Base-by-base conservation (phyloP, 768 basidiomycete species). In the Filobasidium floriforme region DNA sequence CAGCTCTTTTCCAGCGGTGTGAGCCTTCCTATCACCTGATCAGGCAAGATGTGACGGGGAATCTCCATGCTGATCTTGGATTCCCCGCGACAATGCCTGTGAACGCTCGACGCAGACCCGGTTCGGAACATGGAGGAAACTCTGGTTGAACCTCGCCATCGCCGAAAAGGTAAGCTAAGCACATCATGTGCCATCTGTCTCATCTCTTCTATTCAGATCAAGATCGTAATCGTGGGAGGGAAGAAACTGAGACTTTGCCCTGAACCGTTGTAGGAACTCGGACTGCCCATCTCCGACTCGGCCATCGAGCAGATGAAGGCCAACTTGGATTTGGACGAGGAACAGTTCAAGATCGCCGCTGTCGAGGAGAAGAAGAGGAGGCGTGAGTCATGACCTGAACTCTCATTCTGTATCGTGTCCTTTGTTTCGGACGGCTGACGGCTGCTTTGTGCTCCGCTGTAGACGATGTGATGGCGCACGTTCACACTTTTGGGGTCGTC, bases 381-480 rank as follows among this genome's bases (percentile, higher is more conserved):
- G 14, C 96, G 76, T 77, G 62, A 68, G 76, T 71, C 57, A n/a
- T n/a, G n/a, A n/a, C n/a, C n/a, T n/a, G n/a, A n/a, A n/a, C n/a
- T n/a, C n/a, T n/a, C n/a, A n/a, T n/a, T n/a, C n/a, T n/a, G n/a
- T n/a, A n/a, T n/a, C n/a, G n/a, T n/a, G n/a, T n/a, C n/a, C n/a
- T n/a, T n/a, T n/a, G n/a, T n/a, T n/a, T n/a, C n/a, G 14, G 41
- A 15, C 26, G 22, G 26, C 18, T 61, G 11, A 26, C 29, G 54
- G 26, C 54, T 2, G 22, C 2, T 15, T 15, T 26, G 24, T 24
- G 26, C n/a, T n/a, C n/a, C n/a, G n/a, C 46, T 2, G 22, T 44
- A 77, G 76, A 99, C 81, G 96, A 99, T 80, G 96, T 99, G 52
- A 99, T 99, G 96, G 96, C 96, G 0, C 96, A 99, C 75, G 96